Evolutionary conservation across 2,329 filamentous ascomycete genomes (phyloP), one percentile per base, ranked within the genome.

Genomic region (Tolypocladium guangdongense): DNA sequence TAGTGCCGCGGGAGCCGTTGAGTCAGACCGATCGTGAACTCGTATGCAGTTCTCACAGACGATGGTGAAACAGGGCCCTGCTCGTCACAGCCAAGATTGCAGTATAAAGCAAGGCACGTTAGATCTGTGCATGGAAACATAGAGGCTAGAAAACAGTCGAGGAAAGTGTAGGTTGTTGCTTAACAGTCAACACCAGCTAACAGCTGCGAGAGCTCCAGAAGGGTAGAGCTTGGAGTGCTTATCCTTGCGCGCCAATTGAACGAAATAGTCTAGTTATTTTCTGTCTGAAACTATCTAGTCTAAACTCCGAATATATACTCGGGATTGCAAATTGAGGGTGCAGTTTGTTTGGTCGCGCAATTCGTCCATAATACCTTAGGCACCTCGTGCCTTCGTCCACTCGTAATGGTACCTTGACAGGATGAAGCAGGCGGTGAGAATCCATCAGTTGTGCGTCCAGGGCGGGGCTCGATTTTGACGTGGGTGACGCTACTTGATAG

Each of bases 381-480:
- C 7, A 30, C 30, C 7, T 30, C 5, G 5, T 30, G 7, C 30
- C 30, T 6, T 30, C 30, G 30, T 30, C 11, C 16, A 7, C 4
- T n/a, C 24, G 16, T 37, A 36, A 12, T 2, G 8, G 24, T 45
- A n/a, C 43, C 18, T 8, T 30, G 24, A 11, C 24, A 11, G n/a
- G 41, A 24, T 24, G 47, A 46, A 37, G 50, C 50, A 43, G 50
- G 50, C 50, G 50, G 50, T 52, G 50, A 52, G 41, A 33, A n/a
- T 37, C 27, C n/a, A 14, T 5, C 35, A 18, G 35, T 38, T 45
- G 27, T 45, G 39, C 39, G 30, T 37, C 41, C 32, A 30, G 22
- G 20, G 50, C 50, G 50, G 50, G 50, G 50, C 50, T 33, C 20
- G 20, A 24, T 52, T 52, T 47, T 46, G 20, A 22, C 39, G 50